phyloP scores from a whole-genome alignment of 176 grass and related monocot species.

The Juncus inflexus region DNA sequence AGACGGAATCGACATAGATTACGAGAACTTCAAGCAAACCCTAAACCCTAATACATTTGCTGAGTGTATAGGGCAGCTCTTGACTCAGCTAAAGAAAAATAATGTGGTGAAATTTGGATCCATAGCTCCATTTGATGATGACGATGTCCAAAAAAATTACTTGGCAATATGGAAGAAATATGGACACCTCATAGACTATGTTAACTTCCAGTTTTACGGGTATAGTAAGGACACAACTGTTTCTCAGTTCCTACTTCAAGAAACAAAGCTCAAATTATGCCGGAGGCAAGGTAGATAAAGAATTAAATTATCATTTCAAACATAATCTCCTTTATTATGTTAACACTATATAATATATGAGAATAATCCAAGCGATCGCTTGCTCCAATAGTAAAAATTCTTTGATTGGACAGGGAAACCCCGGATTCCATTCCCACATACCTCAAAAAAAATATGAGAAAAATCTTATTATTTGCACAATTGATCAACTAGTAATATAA shows the following conservation, averaged over 20 bases:
- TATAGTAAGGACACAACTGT: slow-evolving; percentile 40
- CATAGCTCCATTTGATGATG: slow-evolving; percentile 39
- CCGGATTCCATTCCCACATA: too few relatives aligned
- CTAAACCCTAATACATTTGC: slow-evolving; percentile 30
- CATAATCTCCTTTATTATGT: too few relatives aligned
- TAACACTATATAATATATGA: too few relatives aligned
- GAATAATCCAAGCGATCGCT: too few relatives aligned
- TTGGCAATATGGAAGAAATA: slow-evolving; percentile 31
- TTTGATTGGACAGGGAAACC: too few relatives aligned
- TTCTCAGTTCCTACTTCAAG: slow-evolving; percentile 33
- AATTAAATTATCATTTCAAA: too few relatives aligned
- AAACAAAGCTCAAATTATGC: slow-evolving; percentile 35
- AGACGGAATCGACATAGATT: slow-evolving; percentile 50
- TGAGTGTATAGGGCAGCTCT: slow-evolving; percentile 40
- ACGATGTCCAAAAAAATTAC: slow-evolving; percentile 35
- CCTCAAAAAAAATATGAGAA: too few relatives aligned
- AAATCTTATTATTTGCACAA: too few relatives aligned
- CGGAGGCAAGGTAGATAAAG: slow-evolving; percentile 20
- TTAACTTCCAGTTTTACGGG: slow-evolving; percentile 62
- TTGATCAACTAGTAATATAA: too few relatives aligned
- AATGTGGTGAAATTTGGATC: slow-evolving; percentile 42
- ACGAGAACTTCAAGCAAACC: slow-evolving; percentile 42
- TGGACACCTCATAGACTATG: slow-evolving; percentile 32
- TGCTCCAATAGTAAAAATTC: too few relatives aligned
- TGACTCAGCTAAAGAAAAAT: slow-evolving; percentile 24